Conservation (phyloP, 2,329 filamentous ascomycete genomes). For the Fusarium palustre region DNA sequence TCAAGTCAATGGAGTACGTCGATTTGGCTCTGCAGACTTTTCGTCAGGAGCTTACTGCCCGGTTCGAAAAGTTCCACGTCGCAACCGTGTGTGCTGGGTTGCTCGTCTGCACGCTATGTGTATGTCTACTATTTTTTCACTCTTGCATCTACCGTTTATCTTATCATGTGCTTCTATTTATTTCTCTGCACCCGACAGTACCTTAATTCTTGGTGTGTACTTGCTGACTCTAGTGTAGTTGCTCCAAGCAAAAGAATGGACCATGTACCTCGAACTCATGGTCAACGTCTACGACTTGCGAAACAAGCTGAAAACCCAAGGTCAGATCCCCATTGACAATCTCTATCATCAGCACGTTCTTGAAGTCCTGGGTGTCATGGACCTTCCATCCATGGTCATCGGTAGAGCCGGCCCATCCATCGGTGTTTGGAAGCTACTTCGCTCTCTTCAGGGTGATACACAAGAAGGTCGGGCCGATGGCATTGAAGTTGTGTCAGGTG, state of each 20-base stretch:
- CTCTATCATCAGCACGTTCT: constrained; percentile 29
- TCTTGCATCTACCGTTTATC: neutral
- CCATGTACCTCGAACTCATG: constrained; percentile 43
- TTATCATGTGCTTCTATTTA: neutral
- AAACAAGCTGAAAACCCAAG: constrained; percentile 18
- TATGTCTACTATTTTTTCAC: constrained; percentile 14
- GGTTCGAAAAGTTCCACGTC: constrained; percentile 35
- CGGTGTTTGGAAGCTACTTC: constrained; percentile 42
- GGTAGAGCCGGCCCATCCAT: constrained; percentile 30
- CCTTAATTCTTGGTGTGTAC: neutral
- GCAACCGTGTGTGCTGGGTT: constrained; percentile 40
- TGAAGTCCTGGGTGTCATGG: constrained; percentile 44
- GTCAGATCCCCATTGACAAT: constrained; percentile 28
- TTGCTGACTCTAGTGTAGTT: constrained; percentile 20
- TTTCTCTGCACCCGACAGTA: accelerated
- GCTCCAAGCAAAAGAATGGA: constrained; percentile 41
- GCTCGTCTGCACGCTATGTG: constrained; percentile 40
- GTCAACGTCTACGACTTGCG: constrained; percentile 36
- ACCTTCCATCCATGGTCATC: constrained; percentile 36
- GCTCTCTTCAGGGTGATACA: constrained; percentile 29
- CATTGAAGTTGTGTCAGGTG: constrained; percentile 37
- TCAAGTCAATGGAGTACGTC: constrained; percentile 42
- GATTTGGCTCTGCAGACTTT: constrained; percentile 41
- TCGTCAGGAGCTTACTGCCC: constrained; percentile 34
- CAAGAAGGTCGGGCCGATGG: constrained; percentile 20